phyloP scores from a whole-genome alignment of 495 filamentous ascomycete genomes.

The Trichoderma virens region DNA sequence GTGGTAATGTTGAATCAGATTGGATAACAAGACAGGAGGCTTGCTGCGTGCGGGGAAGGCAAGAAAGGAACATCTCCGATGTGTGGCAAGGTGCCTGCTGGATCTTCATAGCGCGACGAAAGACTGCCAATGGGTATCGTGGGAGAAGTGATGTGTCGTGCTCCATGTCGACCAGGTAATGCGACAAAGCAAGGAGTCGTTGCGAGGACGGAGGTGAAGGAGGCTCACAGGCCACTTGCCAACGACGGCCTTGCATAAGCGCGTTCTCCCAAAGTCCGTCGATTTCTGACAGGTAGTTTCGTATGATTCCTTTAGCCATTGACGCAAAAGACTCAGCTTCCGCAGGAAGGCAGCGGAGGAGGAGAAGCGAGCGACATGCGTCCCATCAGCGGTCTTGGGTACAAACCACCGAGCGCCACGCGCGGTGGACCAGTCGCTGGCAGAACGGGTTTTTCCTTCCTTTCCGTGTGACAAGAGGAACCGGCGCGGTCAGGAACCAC shows the following conservation, averaged over 20 bases:
- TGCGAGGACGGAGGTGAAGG: not conserved
- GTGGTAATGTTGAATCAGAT: not conserved
- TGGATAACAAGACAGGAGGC: not conserved
- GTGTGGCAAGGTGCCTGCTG: not conserved
- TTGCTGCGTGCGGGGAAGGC: slow-evolving; percentile 2
- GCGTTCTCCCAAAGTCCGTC: not conserved
- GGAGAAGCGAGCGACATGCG: not conserved
- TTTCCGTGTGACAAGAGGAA: not conserved
- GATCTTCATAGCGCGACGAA: not conserved
- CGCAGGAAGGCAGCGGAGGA: not conserved
- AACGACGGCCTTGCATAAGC: not conserved
- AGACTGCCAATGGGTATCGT: not conserved
- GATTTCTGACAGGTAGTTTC: not conserved
- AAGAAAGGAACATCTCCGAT: not conserved
- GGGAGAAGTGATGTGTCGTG: not conserved
- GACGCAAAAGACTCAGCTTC: not conserved
- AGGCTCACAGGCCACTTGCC: not conserved
- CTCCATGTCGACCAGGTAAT: not conserved
- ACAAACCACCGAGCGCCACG: not conserved
- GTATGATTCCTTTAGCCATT: not conserved
- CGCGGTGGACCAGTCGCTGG: not conserved
- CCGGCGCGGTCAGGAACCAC: not conserved
- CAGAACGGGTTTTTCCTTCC: not conserved
- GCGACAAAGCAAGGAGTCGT: not conserved
- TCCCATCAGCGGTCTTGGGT: not conserved